Percentiles rank a stretch among this genome's conserved stretches.
Conservation (phyloP, 805 yeast genomes). For the Lipomyces starkeyi region DNA sequence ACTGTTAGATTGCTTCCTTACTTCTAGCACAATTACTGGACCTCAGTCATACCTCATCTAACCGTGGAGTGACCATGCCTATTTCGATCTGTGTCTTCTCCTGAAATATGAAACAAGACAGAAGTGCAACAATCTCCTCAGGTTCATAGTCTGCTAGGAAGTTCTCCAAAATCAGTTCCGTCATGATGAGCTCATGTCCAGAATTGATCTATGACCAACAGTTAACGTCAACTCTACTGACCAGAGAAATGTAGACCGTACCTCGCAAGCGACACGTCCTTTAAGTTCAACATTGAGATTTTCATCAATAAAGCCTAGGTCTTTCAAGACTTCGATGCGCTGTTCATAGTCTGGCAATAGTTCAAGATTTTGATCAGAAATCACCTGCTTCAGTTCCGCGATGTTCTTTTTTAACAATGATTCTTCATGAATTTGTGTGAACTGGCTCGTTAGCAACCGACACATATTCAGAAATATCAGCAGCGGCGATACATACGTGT, state of each 20-base stretch:
- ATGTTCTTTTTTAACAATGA: slow-evolving; percentile 58
- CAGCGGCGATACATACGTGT: slow-evolving; percentile 24
- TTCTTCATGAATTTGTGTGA: slow-evolving; percentile 53
- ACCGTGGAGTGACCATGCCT: slow-evolving; percentile 70
- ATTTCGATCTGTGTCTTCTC: slow-evolving; percentile 75
- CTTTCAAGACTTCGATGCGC: slow-evolving; percentile 75
- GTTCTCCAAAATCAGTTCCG: slow-evolving; percentile 89
- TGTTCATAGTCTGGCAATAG: slow-evolving; percentile 93
- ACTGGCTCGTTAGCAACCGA: slow-evolving; percentile 16
- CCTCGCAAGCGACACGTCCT: slow-evolving; percentile 92
- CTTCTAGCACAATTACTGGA: background rate
- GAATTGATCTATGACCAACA: slow-evolving; percentile 58
- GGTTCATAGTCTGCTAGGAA: slow-evolving; percentile 92
- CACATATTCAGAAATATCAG: background rate
- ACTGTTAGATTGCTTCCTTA: background rate
- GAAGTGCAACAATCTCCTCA: slow-evolving; percentile 93
- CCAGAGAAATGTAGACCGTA: slow-evolving; percentile 35
- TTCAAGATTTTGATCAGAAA: slow-evolving; percentile 88
- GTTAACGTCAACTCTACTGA: background rate
- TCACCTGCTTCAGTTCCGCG: slow-evolving; percentile 59
- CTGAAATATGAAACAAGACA: slow-evolving; percentile 92
- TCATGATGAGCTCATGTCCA: slow-evolving; percentile 88
- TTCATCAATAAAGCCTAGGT: slow-evolving; percentile 80
- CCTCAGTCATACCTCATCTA: slow-evolving; percentile 54
- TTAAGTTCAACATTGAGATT: slow-evolving; percentile 76